Percentiles rank a stretch among this genome's conserved stretches.
Conservation (phyloP, 148 eudicot genomes). For the Pharnaceum exiguum region DNA sequence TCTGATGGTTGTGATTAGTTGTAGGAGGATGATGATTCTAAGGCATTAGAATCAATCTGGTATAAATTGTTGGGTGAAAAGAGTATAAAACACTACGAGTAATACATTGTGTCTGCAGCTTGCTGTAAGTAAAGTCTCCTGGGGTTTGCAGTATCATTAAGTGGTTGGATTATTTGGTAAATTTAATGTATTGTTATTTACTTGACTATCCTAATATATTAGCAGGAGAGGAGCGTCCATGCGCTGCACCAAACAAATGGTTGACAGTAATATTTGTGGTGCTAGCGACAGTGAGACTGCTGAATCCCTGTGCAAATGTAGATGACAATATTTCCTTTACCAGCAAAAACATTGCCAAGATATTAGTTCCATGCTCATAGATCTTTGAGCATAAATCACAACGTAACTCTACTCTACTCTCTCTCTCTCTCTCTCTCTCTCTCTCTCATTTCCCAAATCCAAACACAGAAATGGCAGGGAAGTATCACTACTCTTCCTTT, state of each 20-base stretch:
- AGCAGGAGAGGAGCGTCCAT: too few species aligned
- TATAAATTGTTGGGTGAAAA: not conserved
- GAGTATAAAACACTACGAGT: not conserved
- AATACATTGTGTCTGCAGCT: constrained; percentile 6
- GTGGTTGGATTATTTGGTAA: constrained; percentile 3
- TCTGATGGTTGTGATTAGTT: constrained; percentile 9
- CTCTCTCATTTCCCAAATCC: not conserved
- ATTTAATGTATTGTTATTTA: too few species aligned
- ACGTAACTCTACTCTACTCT: not conserved
- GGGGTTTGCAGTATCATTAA: constrained; percentile 1
- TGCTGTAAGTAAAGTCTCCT: constrained; percentile 6
- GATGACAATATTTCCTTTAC: too few species aligned
- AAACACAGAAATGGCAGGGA: constrained; percentile 47
- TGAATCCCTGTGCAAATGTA: too few species aligned
- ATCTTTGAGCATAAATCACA: too few species aligned
- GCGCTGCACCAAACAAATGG: too few species aligned
- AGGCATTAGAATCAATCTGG: not conserved
- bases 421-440: not conserved
- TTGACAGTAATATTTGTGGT: too few species aligned
- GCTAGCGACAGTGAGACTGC: too few species aligned
- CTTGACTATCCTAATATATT: too few species aligned
- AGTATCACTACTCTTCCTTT: constrained; percentile 22
- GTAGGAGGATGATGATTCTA: constrained; percentile 11
- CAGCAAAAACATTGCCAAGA: too few species aligned
- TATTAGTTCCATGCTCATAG: too few species aligned